Evolutionary conservation across 345 rosid species (phyloP).

Genomic region (Orychophragmus violaceus): DNA sequence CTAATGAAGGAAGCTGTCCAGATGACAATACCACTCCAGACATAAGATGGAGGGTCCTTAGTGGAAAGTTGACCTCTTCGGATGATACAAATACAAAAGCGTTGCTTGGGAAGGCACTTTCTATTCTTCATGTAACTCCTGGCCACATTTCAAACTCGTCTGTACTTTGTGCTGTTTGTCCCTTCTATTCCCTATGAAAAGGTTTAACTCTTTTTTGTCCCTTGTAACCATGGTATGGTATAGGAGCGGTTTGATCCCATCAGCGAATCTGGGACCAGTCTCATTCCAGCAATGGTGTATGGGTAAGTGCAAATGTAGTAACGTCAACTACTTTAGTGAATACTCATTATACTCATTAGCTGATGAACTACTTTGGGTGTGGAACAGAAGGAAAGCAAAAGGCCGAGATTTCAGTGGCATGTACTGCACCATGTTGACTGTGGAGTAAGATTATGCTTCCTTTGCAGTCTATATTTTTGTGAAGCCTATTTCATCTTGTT

Average conservation of each 20-base stretch:
- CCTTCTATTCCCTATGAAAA: neutral
- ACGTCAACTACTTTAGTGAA: neutral
- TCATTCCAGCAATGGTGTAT: conserved; percentile 80
- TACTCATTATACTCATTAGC: neutral
- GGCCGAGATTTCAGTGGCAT: conserved; percentile 82
- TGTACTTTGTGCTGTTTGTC: neutral
- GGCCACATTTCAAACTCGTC: neutral
- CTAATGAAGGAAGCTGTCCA: conserved; percentile 28
- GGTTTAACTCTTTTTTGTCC: conserved; percentile 10
- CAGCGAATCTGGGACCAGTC: conserved; percentile 47
- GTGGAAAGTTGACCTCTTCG: conserved; percentile 44
- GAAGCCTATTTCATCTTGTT: neutral
- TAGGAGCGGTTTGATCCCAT: conserved; percentile 94
- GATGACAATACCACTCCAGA: conserved; percentile 38
- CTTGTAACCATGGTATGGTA: conserved; percentile 7
- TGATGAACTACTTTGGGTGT: conserved; percentile 13
- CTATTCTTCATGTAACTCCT: conserved; percentile 75
- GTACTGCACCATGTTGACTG: conserved; percentile 71
- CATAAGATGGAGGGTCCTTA: conserved; percentile 87
- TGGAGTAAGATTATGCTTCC: conserved; percentile 55
- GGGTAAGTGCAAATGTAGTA: conserved; percentile 49
- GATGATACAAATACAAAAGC: conserved; percentile 47
- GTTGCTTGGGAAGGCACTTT: conserved; percentile 58
- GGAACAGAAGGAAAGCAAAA: conserved; percentile 43
- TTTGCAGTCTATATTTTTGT: neutral